phyloP scores from a whole-genome alignment of 805 yeast species.

The Saturnispora diversa region DNA sequence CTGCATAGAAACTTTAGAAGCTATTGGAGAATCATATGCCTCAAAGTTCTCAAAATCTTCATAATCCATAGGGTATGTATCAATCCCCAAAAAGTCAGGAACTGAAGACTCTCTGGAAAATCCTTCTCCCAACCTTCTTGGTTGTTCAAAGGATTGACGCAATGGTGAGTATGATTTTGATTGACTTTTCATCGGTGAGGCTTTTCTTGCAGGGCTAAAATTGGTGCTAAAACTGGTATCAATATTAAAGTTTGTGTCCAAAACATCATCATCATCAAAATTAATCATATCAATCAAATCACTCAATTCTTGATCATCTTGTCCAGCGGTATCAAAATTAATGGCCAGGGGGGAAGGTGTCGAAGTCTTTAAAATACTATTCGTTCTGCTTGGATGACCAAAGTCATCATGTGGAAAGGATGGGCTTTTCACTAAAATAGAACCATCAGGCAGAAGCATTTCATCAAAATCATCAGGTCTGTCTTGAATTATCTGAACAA shows the following conservation, averaged over 20 bases:
- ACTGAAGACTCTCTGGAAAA: conserved; percentile 9
- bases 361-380: conserved; percentile 15
- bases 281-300: conserved; percentile 28
- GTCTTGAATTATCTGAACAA: conserved; percentile 21
- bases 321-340: background rate
- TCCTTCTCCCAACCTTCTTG: background rate
- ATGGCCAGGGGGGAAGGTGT: background rate
- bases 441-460: conserved; percentile 32
- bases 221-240: conserved; percentile 10
- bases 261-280: conserved; percentile 22
- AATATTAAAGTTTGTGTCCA: conserved; percentile 23
- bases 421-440: conserved; percentile 34
- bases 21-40: conserved; percentile 1
- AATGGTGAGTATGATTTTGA: background rate
- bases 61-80: conserved; percentile 5
- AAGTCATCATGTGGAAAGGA: conserved; percentile 4
- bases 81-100: conserved; percentile 14
- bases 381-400: conserved; percentile 7
- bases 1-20: background rate
- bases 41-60: conserved; percentile 4
- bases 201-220: conserved; percentile 11
- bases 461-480: conserved; percentile 16
- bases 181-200: background rate
- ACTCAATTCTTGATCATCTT: conserved; percentile 17
- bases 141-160: background rate